A percentile compares a stretch with the other conserved stretches of the same genome.
These are phyloP conservation scores for Alternaria solani DNA, from an alignment of 2,329 filamentous ascomycete genomes.

Conservation along the genomic window DNA sequence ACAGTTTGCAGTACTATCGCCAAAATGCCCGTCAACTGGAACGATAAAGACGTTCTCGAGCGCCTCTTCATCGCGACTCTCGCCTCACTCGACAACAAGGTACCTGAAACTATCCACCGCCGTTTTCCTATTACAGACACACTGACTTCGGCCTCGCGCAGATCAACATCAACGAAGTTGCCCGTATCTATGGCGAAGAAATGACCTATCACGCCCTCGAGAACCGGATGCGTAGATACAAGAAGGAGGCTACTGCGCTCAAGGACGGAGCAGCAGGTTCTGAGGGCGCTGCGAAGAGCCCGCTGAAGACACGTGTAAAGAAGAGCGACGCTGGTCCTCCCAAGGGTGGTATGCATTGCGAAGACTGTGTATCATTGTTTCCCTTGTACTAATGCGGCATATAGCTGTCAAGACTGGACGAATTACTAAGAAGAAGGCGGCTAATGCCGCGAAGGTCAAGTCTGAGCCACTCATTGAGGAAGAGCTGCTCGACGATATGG, in stretches of 20 bases:
- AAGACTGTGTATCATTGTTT: neutral
- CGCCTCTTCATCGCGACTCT: constrained; percentile 53
- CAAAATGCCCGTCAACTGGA: constrained; percentile 50
- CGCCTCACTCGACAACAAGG: constrained; percentile 45
- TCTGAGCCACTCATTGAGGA: neutral
- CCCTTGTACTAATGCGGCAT: neutral
- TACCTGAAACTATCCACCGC: constrained; percentile 18
- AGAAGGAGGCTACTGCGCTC: constrained; percentile 51
- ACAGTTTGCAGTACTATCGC: neutral
- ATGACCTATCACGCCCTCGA: constrained; percentile 61
- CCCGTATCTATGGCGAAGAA: constrained; percentile 55
- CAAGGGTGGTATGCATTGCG: constrained; percentile 2
- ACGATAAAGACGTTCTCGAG: constrained; percentile 46
- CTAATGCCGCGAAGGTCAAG: constrained; percentile 20
- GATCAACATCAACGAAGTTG: constrained; percentile 57
- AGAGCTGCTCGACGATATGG: neutral
- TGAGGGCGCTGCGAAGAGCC: constrained; percentile 5
- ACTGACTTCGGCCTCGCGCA: constrained; percentile 29
- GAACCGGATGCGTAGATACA: constrained; percentile 56
- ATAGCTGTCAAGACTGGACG: constrained; percentile 16
- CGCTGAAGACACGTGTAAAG: constrained; percentile 11
- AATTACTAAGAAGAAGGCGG: constrained; percentile 27
- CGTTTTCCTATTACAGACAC: neutral
- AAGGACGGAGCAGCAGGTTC: constrained; percentile 20
- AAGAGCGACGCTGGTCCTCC: neutral